Conservation (phyloP, 768 basidiomycete species). For the Plicaturopsis crispa region DNA sequence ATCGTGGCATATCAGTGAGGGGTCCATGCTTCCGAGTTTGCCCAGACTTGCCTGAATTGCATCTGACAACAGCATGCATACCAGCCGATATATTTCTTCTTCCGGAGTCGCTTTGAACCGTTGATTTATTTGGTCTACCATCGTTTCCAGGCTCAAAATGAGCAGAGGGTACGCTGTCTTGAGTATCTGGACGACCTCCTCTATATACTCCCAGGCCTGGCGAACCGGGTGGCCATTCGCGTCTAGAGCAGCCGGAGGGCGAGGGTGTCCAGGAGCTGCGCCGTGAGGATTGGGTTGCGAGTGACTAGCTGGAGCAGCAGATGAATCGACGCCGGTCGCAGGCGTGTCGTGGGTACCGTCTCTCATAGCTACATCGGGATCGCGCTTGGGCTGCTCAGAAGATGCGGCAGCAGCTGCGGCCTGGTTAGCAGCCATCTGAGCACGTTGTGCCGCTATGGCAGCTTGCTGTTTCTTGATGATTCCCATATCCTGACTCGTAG, state of each 20-base stretch:
- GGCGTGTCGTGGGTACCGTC: no score
- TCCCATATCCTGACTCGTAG: slow-evolving; percentile 65
- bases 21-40: not conserved
- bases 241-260: not conserved
- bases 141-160: slow-evolving; percentile 91
- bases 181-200: slow-evolving; percentile 87
- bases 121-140: slow-evolving; percentile 89
- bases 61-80: slow-evolving; percentile 82
- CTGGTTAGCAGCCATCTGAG: slow-evolving; percentile 18
- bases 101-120: slow-evolving; percentile 86
- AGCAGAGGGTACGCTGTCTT: slow-evolving; percentile 96
- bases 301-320: not conserved
- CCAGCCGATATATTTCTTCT: slow-evolving; percentile 90
- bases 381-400: not conserved
- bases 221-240: no score
- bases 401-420: slow-evolving; percentile 18
- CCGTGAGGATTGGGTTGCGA: slow-evolving; percentile 11
- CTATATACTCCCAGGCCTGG: slow-evolving; percentile 87
- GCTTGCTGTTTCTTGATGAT: slow-evolving; percentile 36
- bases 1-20: not conserved
- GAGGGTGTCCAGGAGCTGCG: not conserved
- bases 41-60: slow-evolving; percentile 65
- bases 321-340: no score
- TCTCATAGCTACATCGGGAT: not conserved
- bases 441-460: slow-evolving; percentile 26